Percentiles rank a stretch among this genome's conserved stretches.
phyloP scores from a whole-genome alignment of 1,139 yeast genomes.

The Blastobotrys raffinosifermentans region DNA sequence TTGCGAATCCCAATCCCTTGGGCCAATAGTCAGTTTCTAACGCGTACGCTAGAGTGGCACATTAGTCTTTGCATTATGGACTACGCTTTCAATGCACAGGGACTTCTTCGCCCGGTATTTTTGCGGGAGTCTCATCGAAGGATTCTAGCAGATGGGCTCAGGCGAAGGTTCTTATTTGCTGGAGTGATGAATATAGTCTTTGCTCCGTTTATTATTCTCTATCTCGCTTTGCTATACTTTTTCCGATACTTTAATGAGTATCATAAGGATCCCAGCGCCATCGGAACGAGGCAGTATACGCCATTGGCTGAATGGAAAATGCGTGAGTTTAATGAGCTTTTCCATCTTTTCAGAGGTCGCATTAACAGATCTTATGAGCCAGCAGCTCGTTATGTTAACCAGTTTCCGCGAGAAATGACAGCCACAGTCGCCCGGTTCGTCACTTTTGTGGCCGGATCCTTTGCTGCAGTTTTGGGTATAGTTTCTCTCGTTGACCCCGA shows the following conservation, averaged over 20 bases:
- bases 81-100: conserved; percentile 74
- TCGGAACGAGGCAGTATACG: conserved; percentile 84
- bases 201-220: conserved; percentile 81
- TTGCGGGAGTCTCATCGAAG: conserved; percentile 68
- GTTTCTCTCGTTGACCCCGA: conserved; percentile 90
- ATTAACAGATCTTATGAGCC: conserved; percentile 70
- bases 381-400: conserved; percentile 79
- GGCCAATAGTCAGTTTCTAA: conserved; percentile 42
- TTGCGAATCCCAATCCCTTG: conserved; percentile 51
- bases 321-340: conserved; percentile 87
- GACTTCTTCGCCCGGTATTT: conserved; percentile 72
- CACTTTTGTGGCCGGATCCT: conserved; percentile 80
- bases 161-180: conserved; percentile 76
- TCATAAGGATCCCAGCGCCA: conserved; percentile 77
- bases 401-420: conserved; percentile 82
- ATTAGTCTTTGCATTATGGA: conserved; percentile 82
- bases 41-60: conserved; percentile 93
- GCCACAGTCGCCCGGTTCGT: conserved; percentile 57
- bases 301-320: conserved; percentile 95
- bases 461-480: conserved; percentile 80
- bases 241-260: conserved; percentile 91
- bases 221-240: conserved; percentile 76
- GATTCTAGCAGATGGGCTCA: conserved; percentile 60
- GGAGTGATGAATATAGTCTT: conserved; percentile 76
- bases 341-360: conserved; percentile 78